These are phyloP conservation scores for Pyronema omphalodes DNA, from an alignment of 495 filamentous ascomycete genomes.

Conservation along the genomic window DNA sequence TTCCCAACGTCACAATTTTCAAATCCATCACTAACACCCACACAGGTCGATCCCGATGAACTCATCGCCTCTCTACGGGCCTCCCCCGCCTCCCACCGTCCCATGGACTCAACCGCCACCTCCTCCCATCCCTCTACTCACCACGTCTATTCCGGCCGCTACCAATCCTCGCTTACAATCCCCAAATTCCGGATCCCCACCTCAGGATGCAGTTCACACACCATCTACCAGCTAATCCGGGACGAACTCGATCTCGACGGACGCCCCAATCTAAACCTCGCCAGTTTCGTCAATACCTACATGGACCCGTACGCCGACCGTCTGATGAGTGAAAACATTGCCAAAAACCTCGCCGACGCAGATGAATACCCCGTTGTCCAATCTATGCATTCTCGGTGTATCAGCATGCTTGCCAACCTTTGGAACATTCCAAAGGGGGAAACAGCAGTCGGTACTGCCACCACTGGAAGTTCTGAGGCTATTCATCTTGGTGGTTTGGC, in stretches of 20 bases:
- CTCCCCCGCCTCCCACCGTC: constrained; percentile 27
- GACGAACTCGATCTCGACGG: constrained; percentile 62
- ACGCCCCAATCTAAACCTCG: constrained; percentile 51
- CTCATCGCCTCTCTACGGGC: constrained; percentile 38
- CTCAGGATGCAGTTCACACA: constrained; percentile 42
- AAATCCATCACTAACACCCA: background rate
- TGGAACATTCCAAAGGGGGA: constrained; percentile 49
- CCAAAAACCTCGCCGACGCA: constrained; percentile 46
- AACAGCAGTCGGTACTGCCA: constrained; percentile 52
- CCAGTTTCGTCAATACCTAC: constrained; percentile 57
- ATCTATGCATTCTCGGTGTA: constrained; percentile 50
- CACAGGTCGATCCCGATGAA: constrained; percentile 43
- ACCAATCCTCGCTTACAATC: constrained; percentile 41
- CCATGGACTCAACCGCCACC: constrained; percentile 25
- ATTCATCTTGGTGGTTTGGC: constrained; percentile 59
- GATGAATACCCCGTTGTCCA: constrained; percentile 65
- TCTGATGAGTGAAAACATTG: constrained; percentile 48
- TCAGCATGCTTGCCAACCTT: constrained; percentile 50
- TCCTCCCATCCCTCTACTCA: constrained; percentile 29
- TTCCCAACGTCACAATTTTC: background rate
- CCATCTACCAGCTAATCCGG: constrained; percentile 48
- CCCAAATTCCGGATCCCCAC: constrained; percentile 48
- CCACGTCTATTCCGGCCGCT: constrained; percentile 46
- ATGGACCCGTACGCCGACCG: constrained; percentile 48
- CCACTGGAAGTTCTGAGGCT: constrained; percentile 55